These are phyloP conservation scores for Solanum rostratum DNA, from an alignment of 257 asterid genomes.

Conservation along the genomic window DNA sequence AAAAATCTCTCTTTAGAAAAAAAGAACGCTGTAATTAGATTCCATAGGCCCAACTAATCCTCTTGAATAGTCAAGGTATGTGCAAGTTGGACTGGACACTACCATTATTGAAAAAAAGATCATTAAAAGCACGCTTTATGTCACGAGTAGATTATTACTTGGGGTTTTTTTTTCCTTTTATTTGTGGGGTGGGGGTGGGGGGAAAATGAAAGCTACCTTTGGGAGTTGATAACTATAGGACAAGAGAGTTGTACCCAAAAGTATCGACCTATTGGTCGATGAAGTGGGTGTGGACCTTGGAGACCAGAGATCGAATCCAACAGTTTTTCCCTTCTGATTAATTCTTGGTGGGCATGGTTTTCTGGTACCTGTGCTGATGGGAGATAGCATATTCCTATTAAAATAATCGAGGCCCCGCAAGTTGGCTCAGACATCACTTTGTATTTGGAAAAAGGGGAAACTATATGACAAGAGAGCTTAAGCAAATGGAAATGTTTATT, in stretches of 20 bases:
- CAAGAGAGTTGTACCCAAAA: too few relatives aligned
- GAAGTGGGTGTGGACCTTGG: too few relatives aligned
- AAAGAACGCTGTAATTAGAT: constrained; percentile 41
- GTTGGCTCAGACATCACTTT: neutral
- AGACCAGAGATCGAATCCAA: too few relatives aligned
- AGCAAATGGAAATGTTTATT: neutral
- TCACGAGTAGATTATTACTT: neutral
- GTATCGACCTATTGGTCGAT: too few relatives aligned
- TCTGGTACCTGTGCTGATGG: neutral
- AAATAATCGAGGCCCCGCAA: neutral
- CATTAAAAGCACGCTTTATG: neutral
- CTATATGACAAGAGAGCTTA: neutral
- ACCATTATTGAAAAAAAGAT: neutral
- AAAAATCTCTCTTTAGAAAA: neutral
- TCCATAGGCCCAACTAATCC: constrained; percentile 14
- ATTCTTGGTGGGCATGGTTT: neutral
- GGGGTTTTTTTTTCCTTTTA: neutral
- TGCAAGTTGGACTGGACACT: neutral
- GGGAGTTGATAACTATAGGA: too few relatives aligned
- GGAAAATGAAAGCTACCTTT: neutral
- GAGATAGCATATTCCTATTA: neutral
- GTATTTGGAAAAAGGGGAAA: too few relatives aligned
- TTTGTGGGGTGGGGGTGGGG: neutral
- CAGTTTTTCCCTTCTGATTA: too few relatives aligned
- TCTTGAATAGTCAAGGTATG: neutral